These are phyloP conservation scores for Nosema bombycis DNA, from an alignment of 371 early-diverging fungal species.

Conservation along the genomic window DNA sequence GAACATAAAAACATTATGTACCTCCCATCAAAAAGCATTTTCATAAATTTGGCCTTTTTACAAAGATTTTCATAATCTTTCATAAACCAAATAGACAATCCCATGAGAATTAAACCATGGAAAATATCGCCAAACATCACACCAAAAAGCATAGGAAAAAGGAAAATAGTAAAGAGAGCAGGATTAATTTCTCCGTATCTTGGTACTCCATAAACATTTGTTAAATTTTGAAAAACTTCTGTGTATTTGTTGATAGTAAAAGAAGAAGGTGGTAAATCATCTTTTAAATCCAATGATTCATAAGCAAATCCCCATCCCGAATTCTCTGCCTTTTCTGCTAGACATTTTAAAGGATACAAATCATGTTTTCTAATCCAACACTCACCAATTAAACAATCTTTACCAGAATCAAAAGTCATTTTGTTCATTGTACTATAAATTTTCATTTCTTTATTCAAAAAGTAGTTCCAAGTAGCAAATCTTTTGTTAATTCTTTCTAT, in stretches of 20 bases:
- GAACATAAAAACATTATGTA: constrained; percentile 93
- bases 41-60: constrained; percentile 71
- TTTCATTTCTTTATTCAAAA: constrained; percentile 59
- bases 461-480: constrained; percentile 54
- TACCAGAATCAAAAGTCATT: constrained; percentile 43
- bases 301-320: constrained; percentile 54
- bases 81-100: constrained; percentile 75
- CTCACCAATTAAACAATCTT: constrained; percentile 60
- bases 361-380: constrained; percentile 57
- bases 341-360: constrained; percentile 41
- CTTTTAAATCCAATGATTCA: constrained; percentile 43
- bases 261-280: constrained; percentile 74
- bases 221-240: constrained; percentile 84
- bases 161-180: constrained; percentile 85
- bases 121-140: constrained; percentile 99
- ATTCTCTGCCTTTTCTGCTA: constrained; percentile 49
- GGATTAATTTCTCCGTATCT: constrained; percentile 96
- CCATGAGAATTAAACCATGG: constrained; percentile 77
- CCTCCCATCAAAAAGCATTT: constrained; percentile 83
- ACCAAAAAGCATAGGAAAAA: constrained; percentile 97
- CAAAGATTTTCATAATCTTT: constrained; percentile 68
- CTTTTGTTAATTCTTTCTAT: constrained; percentile 36
- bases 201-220: constrained; percentile 95
- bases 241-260: constrained; percentile 90
- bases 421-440: constrained; percentile 60